Percentiles rank a stretch among this genome's conserved stretches.
Conservation (phyloP, 352 stramenopile species). For the Pythium graminicola region DNA sequence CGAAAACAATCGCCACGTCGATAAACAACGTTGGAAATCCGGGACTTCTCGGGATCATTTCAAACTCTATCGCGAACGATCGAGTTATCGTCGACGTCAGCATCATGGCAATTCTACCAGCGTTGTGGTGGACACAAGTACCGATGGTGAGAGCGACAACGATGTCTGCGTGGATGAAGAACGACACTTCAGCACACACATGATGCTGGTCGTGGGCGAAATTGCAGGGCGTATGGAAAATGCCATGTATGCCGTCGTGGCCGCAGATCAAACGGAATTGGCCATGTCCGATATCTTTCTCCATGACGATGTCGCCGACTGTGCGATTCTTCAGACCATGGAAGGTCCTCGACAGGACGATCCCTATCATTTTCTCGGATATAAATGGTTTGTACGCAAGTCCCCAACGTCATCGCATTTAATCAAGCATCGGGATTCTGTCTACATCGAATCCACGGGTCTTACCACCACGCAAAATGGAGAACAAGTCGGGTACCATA, state of each 20-base stretch:
- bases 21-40: slow-evolving; percentile 37
- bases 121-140: neutral
- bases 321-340: slow-evolving; percentile 18
- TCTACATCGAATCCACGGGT: slow-evolving; percentile 36
- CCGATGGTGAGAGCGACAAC: neutral
- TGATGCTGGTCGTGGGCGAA: slow-evolving; percentile 20
- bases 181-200: slow-evolving; percentile 6
- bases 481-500: slow-evolving; percentile 36
- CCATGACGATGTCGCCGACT: slow-evolving; percentile 24
- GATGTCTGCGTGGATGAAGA: slow-evolving; percentile 7
- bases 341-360: slow-evolving; percentile 16
- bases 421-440: slow-evolving; percentile 35
- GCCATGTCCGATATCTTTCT: slow-evolving; percentile 22
- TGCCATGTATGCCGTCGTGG: slow-evolving; percentile 16
- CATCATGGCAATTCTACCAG: too few relatives aligned
- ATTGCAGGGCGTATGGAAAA: slow-evolving; percentile 20
- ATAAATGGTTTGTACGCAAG: slow-evolving; percentile 29
- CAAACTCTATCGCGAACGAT: slow-evolving; percentile 42
- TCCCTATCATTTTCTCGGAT: slow-evolving; percentile 22
- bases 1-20: slow-evolving; percentile 24
- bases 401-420: slow-evolving; percentile 21
- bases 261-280: slow-evolving; percentile 10
- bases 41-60: slow-evolving; percentile 38
- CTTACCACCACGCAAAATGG: slow-evolving; percentile 27
- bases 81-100: too few relatives aligned